A percentile compares a stretch with the other conserved stretches of the same genome.
These are phyloP conservation scores for Ammopiptanthus mongolicus DNA, from an alignment of 306 rosid genomes.

Conservation along the genomic window DNA sequence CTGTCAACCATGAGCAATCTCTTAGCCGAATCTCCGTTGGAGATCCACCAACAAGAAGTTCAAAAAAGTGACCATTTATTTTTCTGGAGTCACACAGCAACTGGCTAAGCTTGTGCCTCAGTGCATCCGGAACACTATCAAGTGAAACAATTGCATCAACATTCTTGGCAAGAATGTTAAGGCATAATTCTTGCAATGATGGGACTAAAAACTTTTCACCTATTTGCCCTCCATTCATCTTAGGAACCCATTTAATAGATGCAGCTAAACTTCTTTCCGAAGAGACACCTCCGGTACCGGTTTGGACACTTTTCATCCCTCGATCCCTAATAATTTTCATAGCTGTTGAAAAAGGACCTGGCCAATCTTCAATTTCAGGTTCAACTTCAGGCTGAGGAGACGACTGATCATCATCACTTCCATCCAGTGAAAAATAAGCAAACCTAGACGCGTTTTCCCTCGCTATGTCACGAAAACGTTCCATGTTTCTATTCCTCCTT, in stretches of 20 bases:
- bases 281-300: not conserved
- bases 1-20: slow-evolving; percentile 78
- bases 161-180: slow-evolving; percentile 43
- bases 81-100: slow-evolving; percentile 55
- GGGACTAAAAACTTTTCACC: slow-evolving; percentile 29
- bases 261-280: not conserved
- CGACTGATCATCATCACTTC: slow-evolving; percentile 2
- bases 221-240: not conserved
- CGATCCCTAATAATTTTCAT: slow-evolving; percentile 69
- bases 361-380: slow-evolving; percentile 67
- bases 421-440: slow-evolving; percentile 33
- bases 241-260: slow-evolving; percentile 51
- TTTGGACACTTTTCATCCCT: slow-evolving; percentile 17
- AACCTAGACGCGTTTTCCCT: slow-evolving; percentile 48
- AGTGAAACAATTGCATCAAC: slow-evolving; percentile 56
- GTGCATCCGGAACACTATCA: slow-evolving; percentile 49
- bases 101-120: slow-evolving; percentile 52
- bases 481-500: slow-evolving; percentile 27
- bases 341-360: slow-evolving; percentile 90
- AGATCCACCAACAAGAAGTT: slow-evolving; percentile 51
- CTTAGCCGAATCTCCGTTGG: slow-evolving; percentile 59
- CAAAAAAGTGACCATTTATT: slow-evolving; percentile 38
- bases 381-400: slow-evolving; percentile 24
- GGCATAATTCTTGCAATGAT: slow-evolving; percentile 48
- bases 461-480: slow-evolving; percentile 49